These are phyloP conservation scores for Paspalum notatum DNA, from an alignment of 176 grass and related monocot species.

Conservation along the genomic window DNA sequence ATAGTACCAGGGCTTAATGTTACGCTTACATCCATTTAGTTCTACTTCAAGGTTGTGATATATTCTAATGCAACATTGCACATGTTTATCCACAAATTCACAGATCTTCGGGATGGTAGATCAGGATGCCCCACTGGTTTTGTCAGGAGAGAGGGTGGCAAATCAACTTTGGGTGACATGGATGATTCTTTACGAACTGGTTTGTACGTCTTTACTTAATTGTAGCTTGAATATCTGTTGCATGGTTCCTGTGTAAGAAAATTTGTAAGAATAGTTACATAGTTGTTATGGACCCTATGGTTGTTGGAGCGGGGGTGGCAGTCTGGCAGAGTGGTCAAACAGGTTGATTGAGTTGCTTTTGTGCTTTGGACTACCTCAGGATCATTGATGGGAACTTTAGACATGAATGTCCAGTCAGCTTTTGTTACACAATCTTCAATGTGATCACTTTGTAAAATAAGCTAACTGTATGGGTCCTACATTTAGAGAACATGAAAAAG, in stretches of 20 bases:
- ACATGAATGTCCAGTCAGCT: not conserved
- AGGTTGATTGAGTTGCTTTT: conserved; percentile 1
- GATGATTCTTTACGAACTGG: conserved; percentile 52
- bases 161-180: conserved; percentile 27
- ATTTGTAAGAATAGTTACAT: conserved; percentile 26
- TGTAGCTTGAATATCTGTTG: conserved; percentile 20
- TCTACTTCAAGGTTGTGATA: conserved; percentile 18
- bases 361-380: conserved; percentile 7
- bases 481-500: conserved; percentile 3
- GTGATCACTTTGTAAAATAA: conserved; percentile 10
- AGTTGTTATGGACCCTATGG: not conserved
- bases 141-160: conserved; percentile 37
- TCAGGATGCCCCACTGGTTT: conserved; percentile 27
- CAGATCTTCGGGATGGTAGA: conserved; percentile 43
- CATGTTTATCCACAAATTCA: conserved; percentile 3
- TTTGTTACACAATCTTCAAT: not conserved
- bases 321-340: conserved; percentile 1
- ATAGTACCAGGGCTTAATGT: conserved; percentile 32
- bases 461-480: not conserved
- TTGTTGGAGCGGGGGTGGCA: not conserved
- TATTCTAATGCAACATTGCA: conserved; percentile 23
- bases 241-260: conserved; percentile 1
- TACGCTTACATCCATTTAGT: not conserved
- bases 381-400: conserved; percentile 21
- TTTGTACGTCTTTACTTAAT: conserved; percentile 37